Evolutionary conservation across 2,329 filamentous ascomycete genomes (phyloP).

Genomic region (Zymoseptoria ardabiliae): DNA sequence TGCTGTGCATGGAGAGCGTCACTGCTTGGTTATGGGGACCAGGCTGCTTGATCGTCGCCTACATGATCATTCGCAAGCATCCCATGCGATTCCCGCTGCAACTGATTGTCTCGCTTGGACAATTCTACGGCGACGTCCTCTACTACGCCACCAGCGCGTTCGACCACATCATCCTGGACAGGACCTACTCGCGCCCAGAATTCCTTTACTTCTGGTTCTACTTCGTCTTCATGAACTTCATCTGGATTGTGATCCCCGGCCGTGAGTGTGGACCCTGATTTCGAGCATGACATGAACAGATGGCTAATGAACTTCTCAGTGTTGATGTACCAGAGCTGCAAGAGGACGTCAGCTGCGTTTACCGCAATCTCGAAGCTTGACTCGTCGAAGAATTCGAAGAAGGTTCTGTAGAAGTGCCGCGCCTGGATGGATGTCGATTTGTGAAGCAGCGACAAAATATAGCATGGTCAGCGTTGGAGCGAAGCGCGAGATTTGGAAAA

Average conservation of each 20-base stretch:
- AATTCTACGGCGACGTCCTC: conserved; percentile 57
- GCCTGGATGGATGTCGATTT: neutral
- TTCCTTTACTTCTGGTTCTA: conserved; percentile 60
- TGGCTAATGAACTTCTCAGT: conserved; percentile 15
- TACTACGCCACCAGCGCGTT: conserved; percentile 59
- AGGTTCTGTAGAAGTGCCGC: conserved; percentile 8
- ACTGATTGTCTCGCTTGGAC: conserved; percentile 53
- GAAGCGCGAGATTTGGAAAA: neutral
- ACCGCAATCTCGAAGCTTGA: conserved; percentile 15
- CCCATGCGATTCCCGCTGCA: conserved; percentile 54
- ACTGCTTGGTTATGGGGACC: conserved; percentile 67
- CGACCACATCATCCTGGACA: conserved; percentile 48
- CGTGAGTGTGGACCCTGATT: conserved; percentile 35
- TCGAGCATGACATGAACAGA: neutral
- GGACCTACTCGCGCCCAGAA: conserved; percentile 55
- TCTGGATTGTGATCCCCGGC: conserved; percentile 57
- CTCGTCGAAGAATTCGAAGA: conserved; percentile 25
- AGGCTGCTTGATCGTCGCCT: conserved; percentile 51
- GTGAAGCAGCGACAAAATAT: neutral
- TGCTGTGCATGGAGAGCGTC: conserved; percentile 78
- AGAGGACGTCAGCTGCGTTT: conserved; percentile 20
- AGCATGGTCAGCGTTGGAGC: neutral
- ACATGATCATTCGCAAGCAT: conserved; percentile 46
- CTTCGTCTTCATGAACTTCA: conserved; percentile 58
- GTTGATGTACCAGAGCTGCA: conserved; percentile 23